phyloP scores from a whole-genome alignment of 768 basidiomycete species.

The Lactifluus rugatus region DNA sequence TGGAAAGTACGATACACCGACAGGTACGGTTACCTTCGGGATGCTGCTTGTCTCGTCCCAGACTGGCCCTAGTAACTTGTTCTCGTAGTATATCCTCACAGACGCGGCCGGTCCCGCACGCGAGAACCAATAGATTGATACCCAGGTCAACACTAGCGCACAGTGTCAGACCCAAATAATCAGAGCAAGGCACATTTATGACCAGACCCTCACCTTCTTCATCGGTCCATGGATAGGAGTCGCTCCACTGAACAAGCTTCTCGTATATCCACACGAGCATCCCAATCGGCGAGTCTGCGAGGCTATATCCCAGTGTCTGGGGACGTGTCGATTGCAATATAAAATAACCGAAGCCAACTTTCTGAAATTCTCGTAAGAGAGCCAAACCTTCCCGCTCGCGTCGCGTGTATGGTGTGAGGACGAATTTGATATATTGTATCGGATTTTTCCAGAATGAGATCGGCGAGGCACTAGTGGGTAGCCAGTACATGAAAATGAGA shows the following conservation, averaged over 20 bases:
- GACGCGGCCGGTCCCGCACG: slow-evolving; percentile 49
- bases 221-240: slow-evolving; percentile 44
- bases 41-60: slow-evolving; percentile 1
- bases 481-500: background rate
- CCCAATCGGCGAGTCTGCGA: slow-evolving; percentile 47
- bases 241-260: slow-evolving; percentile 26
- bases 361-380: slow-evolving; percentile 25
- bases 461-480: slow-evolving; percentile 19
- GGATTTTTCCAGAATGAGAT: slow-evolving; percentile 24
- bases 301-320: slow-evolving; percentile 35
- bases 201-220: slow-evolving; percentile 35
- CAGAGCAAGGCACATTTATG: no score
- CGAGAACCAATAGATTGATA: slow-evolving; percentile 52
- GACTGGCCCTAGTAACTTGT: background rate
- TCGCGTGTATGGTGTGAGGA: slow-evolving; percentile 27
- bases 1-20: slow-evolving; percentile 45
- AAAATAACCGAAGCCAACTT: slow-evolving; percentile 32
- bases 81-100: slow-evolving; percentile 49
- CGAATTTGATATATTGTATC: slow-evolving; percentile 24
- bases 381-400: slow-evolving; percentile 30
- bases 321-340: slow-evolving; percentile 28
- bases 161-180: no score
- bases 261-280: slow-evolving; percentile 28
- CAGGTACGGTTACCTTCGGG: slow-evolving; percentile 29
- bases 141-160: slow-evolving; percentile 45